Evolutionary conservation across 164 flowering plant species (phyloP).

Genomic region (Piper longum): DNA sequence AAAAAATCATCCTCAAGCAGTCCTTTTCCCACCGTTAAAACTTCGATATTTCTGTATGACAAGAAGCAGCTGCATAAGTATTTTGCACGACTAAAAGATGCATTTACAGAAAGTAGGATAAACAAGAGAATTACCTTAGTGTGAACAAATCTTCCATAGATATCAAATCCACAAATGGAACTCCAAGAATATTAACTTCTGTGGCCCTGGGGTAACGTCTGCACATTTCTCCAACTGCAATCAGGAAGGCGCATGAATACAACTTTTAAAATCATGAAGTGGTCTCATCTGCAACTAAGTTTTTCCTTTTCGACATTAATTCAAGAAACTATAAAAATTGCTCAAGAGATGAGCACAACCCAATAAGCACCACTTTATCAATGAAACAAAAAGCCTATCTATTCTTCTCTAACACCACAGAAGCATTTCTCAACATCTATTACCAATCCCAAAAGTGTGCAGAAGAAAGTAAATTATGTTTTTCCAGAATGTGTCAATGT

Average conservation of each 20-base stretch:
- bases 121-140: slow-evolving; percentile 37
- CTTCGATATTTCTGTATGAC: slow-evolving; percentile 54
- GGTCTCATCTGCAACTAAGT: neutral
- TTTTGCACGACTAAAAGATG: neutral
- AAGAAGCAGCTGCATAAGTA: slow-evolving; percentile 9
- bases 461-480: too few species aligned
- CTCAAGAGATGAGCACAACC: neutral
- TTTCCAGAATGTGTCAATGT: too few species aligned
- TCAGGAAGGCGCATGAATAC: neutral
- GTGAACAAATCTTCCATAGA: slow-evolving; percentile 50
- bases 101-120: neutral
- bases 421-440: too few species aligned
- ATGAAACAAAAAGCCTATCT: too few species aligned
- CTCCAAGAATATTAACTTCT: slow-evolving; percentile 56
- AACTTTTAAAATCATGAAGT: neutral
- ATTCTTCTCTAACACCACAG: too few species aligned
- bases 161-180: slow-evolving; percentile 41
- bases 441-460: too few species aligned
- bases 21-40: slow-evolving; percentile 62
- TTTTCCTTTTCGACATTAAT: neutral
- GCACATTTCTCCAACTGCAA: slow-evolving; percentile 83
- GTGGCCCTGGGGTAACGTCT: slow-evolving; percentile 77
- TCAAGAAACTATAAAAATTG: neutral
- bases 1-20: slow-evolving; percentile 61
- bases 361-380: neutral